Evolutionary conservation across 768 basidiomycete species (phyloP), one percentile per base, ranked within the genome.

Genomic region (Hericium rajendrae): DNA sequence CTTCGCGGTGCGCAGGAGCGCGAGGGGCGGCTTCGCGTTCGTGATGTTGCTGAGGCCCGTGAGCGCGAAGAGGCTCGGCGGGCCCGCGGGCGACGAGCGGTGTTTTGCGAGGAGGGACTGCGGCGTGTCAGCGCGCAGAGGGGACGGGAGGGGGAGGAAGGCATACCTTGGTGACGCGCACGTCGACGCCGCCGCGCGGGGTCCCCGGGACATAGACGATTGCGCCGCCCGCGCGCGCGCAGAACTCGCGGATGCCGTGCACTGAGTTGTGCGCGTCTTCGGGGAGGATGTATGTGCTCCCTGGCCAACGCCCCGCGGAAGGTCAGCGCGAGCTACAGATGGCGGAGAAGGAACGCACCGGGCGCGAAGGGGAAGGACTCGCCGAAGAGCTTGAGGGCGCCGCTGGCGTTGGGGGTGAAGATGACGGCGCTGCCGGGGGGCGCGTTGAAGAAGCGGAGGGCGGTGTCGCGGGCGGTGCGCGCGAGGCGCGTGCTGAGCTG

Each of bases 11-110:
- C 74, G 69, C 50, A 86, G 74, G 56, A 86, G 76, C 1, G 83
- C 82, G 6, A 91, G 75, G 5, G 85, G 76, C 52, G 78, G 81
- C 68, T 91, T 91, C 57, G 78, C 74, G 64, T 88, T 91, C 12
- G 89, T 79, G 52, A 93, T 82, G 66, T 93, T 93, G 9, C 91
- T 92, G 71, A 86, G 86, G 12, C 79, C 89, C 0, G 88, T 91
- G 53, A 89, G 73, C 8, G 83, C 87, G 58, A 90, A 88, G 9
- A 91, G 78, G 49, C 80, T 79, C 0, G 83, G 81, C 0, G 77
- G 67, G 6, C 75, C 66, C 18, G 75, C 68, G 54, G 79, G 72
- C 43, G 69, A 70, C 15, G 84, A 80, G 37, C 74, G 74, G 58
- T 81, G 74, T 51, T 70, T 73, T 51, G 74, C 68, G n/a, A 88